Evolutionary conservation across 2,329 filamentous ascomycete species (phyloP), one percentile per base, ranked within the genome.

Genomic region (Fusarium papillatum): DNA sequence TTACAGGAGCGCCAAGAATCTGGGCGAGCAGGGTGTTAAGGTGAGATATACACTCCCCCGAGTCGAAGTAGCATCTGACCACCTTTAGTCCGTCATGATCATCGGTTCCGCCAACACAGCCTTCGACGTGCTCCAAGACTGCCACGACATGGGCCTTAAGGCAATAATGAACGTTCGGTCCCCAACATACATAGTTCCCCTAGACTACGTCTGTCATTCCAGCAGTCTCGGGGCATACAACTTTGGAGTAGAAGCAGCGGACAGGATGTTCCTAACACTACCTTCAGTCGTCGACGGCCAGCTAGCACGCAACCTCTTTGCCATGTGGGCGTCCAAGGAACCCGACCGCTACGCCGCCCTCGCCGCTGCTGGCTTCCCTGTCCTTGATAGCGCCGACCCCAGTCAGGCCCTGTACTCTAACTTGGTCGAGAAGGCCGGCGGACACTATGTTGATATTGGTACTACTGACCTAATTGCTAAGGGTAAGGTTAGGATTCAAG

Each of bases 91-190:
- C 0, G 68, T 72, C 1, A 57, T 74, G 8, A 29, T 77, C 1
- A 29, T 76, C 16, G 76, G 72, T 4, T 77, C 76, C 5, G 73
- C 76, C 13, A 77, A 74, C 16, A 77, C 76, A 0, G 75, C 64
- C 1, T 77, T 77, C 6, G 73, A 77, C 5, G 38, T 77, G 3
- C 36, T 77, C 3, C 64, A 48, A 2, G 75, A 77, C 16, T 77
- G 70, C 11, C 10, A 77, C 1, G 6, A 16, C 1, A 64, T 64
- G 0, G 60, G 68, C 1, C 64, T 77, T 0, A 0, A 68, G 7
- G 2, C 50, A 2, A 70, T 55, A 1, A 77, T 77, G 64, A 39
- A 63, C 9, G 64, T 64, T 7, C 62, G 75, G 3, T 77, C 76
- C 0, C 73, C 75, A 10, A 77, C 75, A 8, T 77, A 77, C 17